These are phyloP conservation scores for Stereum hirsutum DNA, from an alignment of 1,284 basidiomycete genomes.

Conservation along the genomic window DNA sequence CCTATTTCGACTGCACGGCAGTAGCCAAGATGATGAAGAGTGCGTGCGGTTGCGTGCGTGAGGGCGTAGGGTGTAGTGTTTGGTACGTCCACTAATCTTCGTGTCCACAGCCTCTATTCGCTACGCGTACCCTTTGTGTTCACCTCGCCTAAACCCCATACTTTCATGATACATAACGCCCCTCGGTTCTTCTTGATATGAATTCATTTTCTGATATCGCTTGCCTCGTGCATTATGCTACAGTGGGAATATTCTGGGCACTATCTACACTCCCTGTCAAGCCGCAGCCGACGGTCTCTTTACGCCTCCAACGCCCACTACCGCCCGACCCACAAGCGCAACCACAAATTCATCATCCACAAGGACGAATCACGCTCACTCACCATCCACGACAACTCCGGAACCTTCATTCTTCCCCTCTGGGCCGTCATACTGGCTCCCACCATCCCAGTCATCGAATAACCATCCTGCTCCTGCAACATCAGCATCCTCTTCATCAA, in stretches of 20 bases:
- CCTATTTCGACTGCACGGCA: background rate
- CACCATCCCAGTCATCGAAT: background rate
- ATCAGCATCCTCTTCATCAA: background rate
- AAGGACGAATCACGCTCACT: background rate
- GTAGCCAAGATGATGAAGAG: conserved; percentile 16
- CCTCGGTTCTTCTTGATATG: background rate
- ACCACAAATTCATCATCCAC: conserved; percentile 5
- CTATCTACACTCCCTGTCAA: conserved; percentile 48
- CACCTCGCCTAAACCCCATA: conserved; percentile 7
- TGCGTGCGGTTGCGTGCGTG: conserved; percentile 52
- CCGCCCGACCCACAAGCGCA: conserved; percentile 17
- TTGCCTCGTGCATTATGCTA: too few relatives aligned
- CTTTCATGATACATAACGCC: conserved; percentile 3
- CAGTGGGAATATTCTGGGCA: conserved; percentile 57
- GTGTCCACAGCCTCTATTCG: too few relatives aligned
- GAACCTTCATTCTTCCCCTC: background rate
- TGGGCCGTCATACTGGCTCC: conserved; percentile 11
- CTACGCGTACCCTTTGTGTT: too few relatives aligned
- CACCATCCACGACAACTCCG: background rate
- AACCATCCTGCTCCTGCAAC: background rate
- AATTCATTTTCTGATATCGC: too few relatives aligned
- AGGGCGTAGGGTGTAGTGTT: conserved; percentile 53
- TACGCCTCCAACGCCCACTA: conserved; percentile 14
- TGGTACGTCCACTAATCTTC: conserved; percentile 32
- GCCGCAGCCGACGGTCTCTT: conserved; percentile 43